Conservation (phyloP, 257 asterid species). For the Leptodermis oblonga region DNA sequence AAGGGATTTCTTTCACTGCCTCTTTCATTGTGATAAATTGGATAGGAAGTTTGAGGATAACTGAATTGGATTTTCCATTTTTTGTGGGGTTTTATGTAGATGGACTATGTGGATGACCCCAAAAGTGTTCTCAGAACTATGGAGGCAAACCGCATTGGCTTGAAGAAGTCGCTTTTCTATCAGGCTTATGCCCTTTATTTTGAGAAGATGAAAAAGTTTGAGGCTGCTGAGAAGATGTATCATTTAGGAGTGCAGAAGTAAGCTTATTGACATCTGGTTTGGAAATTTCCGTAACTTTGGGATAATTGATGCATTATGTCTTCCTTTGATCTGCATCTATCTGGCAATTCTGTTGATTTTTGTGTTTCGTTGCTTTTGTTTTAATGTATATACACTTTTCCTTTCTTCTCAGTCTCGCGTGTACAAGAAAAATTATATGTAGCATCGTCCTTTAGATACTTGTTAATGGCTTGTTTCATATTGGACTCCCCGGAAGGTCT, state of each 20-base stretch:
- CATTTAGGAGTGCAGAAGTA: constrained; percentile 84
- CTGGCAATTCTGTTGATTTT: not conserved
- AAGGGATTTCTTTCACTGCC: not conserved
- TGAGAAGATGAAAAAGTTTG: constrained; percentile 83
- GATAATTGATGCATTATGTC: not conserved
- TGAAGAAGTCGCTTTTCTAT: constrained; percentile 69
- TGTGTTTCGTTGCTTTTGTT: not conserved
- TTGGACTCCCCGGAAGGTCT: not conserved
- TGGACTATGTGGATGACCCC: constrained; percentile 92
- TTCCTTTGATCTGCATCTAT: constrained; percentile 1
- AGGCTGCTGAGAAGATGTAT: constrained; percentile 77
- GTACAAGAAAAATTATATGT: not conserved
- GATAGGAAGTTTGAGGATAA: not conserved
- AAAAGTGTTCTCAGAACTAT: constrained; percentile 58
- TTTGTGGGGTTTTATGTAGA: constrained; percentile 31
- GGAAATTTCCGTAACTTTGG: not conserved
- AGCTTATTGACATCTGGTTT: constrained; percentile 21
- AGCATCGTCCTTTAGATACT: not conserved
- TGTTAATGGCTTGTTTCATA: not conserved
- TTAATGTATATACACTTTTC: not conserved
- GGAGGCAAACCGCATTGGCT: constrained; percentile 71
- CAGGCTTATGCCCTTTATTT: constrained; percentile 87
- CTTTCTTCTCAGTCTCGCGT: not conserved
- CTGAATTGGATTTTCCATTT: constrained; percentile 11
- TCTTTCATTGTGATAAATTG: not conserved